Percentiles rank a stretch among this genome's conserved stretches.
These are phyloP conservation scores for Arabidopsis thaliana DNA, from an alignment of 345 rosid genomes.

Conservation along the genomic window DNA sequence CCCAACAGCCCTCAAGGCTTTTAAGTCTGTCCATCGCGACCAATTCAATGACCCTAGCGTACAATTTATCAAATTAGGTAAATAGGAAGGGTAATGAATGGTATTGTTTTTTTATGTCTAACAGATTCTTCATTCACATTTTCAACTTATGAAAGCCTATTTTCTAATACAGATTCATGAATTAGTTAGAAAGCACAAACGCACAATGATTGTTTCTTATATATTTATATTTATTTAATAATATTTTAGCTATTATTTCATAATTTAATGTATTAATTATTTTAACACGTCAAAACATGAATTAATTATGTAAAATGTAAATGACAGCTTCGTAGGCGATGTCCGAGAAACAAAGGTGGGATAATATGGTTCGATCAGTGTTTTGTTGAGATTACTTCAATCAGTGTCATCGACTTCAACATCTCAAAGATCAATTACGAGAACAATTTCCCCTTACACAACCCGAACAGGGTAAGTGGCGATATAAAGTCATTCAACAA, in stretches of 20 bases:
- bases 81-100: too few relatives aligned
- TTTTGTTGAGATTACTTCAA: constrained; percentile 51
- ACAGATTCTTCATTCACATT: too few relatives aligned
- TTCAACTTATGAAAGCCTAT: too few relatives aligned
- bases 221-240: too few relatives aligned
- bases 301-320: neutral
- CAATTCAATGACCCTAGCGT: too few relatives aligned
- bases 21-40: too few relatives aligned
- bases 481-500: constrained; percentile 41
- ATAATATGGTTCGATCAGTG: constrained; percentile 60
- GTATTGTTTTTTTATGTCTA: too few relatives aligned
- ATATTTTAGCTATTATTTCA: too few relatives aligned
- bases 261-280: too few relatives aligned
- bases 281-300: too few relatives aligned
- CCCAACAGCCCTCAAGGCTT: too few relatives aligned
- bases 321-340: constrained; percentile 18
- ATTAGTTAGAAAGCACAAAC: neutral
- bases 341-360: constrained; percentile 41
- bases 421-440: constrained; percentile 41
- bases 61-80: too few relatives aligned
- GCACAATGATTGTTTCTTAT: neutral
- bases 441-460: constrained; percentile 44
- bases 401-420: constrained; percentile 34
- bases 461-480: constrained; percentile 31
- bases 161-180: neutral